phyloP scores from a whole-genome alignment of 257 asterid genomes.

The Solanum paucissectum region DNA sequence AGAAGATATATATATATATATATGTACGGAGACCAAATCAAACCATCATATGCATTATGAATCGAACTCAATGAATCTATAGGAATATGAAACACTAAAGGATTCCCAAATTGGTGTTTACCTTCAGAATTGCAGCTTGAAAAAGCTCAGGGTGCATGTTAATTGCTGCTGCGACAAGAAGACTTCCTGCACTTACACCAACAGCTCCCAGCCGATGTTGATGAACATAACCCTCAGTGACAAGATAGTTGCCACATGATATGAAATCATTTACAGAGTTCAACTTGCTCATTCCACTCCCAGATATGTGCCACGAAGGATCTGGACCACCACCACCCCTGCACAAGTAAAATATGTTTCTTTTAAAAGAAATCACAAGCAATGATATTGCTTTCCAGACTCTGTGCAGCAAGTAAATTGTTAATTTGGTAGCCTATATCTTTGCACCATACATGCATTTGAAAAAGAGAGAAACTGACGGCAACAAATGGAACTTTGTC shows the following conservation, averaged over 20 bases:
- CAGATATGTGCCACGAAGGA: constrained; percentile 66
- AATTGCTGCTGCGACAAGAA: constrained; percentile 75
- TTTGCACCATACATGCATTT: neutral
- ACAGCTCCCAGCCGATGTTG: constrained; percentile 46
- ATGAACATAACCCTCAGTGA: constrained; percentile 45
- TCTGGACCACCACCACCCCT: constrained; percentile 84
- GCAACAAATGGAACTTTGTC: neutral
- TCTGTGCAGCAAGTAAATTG: neutral
- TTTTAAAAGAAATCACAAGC: neutral
- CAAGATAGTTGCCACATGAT: constrained; percentile 55
- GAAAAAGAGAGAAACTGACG: neutral
- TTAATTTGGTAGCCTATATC: neutral
- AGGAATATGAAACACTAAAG: neutral
- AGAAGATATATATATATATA: neutral
- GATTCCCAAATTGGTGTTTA: neutral
- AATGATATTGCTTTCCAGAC: neutral
- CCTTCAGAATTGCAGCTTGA: constrained; percentile 81
- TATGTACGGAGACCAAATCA: neutral
- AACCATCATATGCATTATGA: neutral
- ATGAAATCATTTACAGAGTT: constrained; percentile 66
- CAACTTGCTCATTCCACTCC: constrained; percentile 63
- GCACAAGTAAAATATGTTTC: neutral
- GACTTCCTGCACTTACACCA: constrained; percentile 80
- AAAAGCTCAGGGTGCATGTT: constrained; percentile 67
- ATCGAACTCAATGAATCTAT: neutral